Percentiles rank a stretch among this genome's conserved stretches.
Conservation (phyloP, 257 asterid species). For the Jaltomata sinuosa region DNA sequence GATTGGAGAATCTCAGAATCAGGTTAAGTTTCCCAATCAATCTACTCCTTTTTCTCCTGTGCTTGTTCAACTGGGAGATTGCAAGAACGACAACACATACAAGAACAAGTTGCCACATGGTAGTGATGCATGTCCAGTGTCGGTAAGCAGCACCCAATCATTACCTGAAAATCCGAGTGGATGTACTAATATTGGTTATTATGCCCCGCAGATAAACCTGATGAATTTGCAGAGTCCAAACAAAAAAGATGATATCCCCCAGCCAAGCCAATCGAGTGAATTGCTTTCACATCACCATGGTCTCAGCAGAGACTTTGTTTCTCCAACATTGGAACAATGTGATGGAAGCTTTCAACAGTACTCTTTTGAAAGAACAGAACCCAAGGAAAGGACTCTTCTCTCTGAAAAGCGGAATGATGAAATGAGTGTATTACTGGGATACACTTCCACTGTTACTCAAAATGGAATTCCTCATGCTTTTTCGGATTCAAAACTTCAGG, state of each 20-base stretch:
- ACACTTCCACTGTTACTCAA: conserved; percentile 17
- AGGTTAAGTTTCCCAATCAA: conserved; percentile 3
- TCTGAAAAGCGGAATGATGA: conserved; percentile 24
- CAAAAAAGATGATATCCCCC: conserved; percentile 12
- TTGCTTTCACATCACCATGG: conserved; percentile 11
- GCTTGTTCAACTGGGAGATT: conserved; percentile 25
- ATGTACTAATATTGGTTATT: conserved; percentile 12
- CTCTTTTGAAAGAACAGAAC: conserved; percentile 18
- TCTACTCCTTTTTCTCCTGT: conserved; percentile 24
- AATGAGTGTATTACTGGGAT: conserved; percentile 20
- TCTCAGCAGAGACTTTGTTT: conserved; percentile 12
- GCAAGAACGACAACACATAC: conserved; percentile 11
- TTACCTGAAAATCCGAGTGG: conserved; percentile 22
- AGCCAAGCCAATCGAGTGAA: conserved; percentile 21
- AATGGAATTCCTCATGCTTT: conserved; percentile 53
- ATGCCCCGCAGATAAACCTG: conserved; percentile 14
- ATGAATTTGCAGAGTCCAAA: conserved; percentile 13
- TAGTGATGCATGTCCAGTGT: conserved; percentile 22
- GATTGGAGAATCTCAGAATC: conserved; percentile 17
- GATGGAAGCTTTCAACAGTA: conserved; percentile 14
- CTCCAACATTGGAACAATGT: conserved; percentile 19
- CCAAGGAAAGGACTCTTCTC: conserved; percentile 13
- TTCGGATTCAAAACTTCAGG: conserved; percentile 68
- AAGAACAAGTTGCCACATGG: conserved; percentile 17
- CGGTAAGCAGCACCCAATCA: conserved; percentile 13